Evolutionary conservation across 495 filamentous ascomycete species (phyloP), one percentile per base, ranked within the genome.

Genomic region (Penicillium riverlandense): DNA sequence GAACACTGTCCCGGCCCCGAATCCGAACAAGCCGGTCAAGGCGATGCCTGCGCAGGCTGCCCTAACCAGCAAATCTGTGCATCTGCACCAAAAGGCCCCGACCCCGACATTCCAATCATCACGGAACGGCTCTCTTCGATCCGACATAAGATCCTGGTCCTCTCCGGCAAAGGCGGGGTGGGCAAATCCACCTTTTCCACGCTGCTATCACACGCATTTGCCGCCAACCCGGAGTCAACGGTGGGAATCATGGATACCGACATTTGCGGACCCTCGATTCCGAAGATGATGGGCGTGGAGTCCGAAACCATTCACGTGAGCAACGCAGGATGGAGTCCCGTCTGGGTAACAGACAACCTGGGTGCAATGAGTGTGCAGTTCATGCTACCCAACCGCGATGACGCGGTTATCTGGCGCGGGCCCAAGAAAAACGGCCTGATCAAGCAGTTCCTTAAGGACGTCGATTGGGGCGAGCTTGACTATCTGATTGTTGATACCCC

Each of bases 391-490:
- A 86, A 86, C 45, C 71, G 85, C 5, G 92, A 97, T 55, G 88
- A 92, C 48, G 94, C 92, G 4, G 82, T 97, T 10, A 97, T 98
- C 46, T 98, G 92, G 94, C 75, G 91, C 27, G 92, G 92, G 0
- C 85, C 94, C 5, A 98, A 97, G 75, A 98, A 97, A 77, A 98
- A 96, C 55, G 92, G 92, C 1, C 62, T 98, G 44, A 97, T 98
- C 59, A 98, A 97, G 70, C 85, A 90, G 65, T 98, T 98, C 54
- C 57, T 98, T 22, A 94, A 91, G 65, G 94, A 98, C 60, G 94
- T 97, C 16, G 88, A 91, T 57, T 97, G 94, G 92, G 92, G 94
- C 9, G 85, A 90, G 47, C 68, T 97, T 64, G 94, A 98, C 51
- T 94, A 87, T 54, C 52, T 98, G 51, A 72, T 98, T 29, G 88